These are phyloP conservation scores for Cephalotrichum gorgonifer DNA, from an alignment of 2,329 filamentous ascomycete species.

Conservation along the genomic window DNA sequence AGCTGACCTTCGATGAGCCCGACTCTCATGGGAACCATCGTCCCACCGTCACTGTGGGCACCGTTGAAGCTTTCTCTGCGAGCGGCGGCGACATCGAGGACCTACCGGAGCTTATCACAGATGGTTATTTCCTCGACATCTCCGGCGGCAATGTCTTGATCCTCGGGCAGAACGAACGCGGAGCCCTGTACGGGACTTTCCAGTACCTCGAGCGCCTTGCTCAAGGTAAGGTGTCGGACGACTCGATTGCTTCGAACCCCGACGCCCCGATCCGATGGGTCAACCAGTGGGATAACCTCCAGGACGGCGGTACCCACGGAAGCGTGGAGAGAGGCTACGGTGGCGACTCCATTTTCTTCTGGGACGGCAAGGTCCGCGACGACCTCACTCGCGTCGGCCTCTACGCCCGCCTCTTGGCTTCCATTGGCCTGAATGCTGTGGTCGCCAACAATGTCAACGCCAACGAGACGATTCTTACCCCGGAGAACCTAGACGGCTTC, in stretches of 20 bases:
- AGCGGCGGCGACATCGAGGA: conserved; percentile 20
- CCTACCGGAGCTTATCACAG: conserved; percentile 32
- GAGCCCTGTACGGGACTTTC: conserved; percentile 59
- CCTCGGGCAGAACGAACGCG: conserved; percentile 55
- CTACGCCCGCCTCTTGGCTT: conserved; percentile 57
- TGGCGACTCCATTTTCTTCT: conserved; percentile 59
- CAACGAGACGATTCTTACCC: conserved; percentile 44
- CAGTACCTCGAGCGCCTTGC: conserved; percentile 57
- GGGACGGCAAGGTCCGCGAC: conserved; percentile 40
- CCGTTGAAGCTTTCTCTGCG: conserved; percentile 14
- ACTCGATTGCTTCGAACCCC: conserved; percentile 41
- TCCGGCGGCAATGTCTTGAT: conserved; percentile 39
- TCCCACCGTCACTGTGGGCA: conserved; percentile 12
- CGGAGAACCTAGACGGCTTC: conserved; percentile 49
- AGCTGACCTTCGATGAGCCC: conserved; percentile 19
- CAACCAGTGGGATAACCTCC: conserved; percentile 64
- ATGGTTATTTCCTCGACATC: conserved; percentile 52
- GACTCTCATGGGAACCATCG: neutral
- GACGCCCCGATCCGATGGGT: conserved; percentile 56
- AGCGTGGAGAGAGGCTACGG: conserved; percentile 60
- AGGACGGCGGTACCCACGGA: conserved; percentile 30
- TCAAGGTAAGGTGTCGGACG: conserved; percentile 41
- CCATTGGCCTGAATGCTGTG: conserved; percentile 55
- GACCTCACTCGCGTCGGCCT: conserved; percentile 49
- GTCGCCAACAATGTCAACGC: conserved; percentile 67